Percentiles rank a stretch among this genome's conserved stretches.
Conservation (phyloP, 176 grass and related monocot genomes). For the Aegilops tauschii region DNA sequence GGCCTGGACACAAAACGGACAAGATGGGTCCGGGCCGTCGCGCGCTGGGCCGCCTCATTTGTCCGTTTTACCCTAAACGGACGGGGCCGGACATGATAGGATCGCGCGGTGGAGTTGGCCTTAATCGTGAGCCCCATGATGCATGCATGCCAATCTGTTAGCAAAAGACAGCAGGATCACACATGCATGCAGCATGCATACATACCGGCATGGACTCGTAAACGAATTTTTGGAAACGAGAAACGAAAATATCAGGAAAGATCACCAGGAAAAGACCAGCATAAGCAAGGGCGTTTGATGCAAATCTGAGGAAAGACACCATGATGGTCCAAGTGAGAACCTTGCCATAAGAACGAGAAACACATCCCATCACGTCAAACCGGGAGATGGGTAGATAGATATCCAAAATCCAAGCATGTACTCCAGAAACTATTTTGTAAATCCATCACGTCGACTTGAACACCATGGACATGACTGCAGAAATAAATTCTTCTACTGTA, state of each 20-base stretch:
- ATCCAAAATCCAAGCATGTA: not conserved
- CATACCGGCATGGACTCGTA: no score
- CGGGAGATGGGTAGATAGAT: not conserved
- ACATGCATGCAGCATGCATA: not conserved
- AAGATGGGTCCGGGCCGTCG: no score
- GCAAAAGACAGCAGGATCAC: not conserved
- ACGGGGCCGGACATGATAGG: no score
- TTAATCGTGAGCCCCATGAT: not conserved
- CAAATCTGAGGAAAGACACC: not conserved
- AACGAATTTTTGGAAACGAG: no score
- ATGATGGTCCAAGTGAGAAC: not conserved
- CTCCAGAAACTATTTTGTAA: slow-evolving; percentile 9
- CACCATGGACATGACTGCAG: not conserved
- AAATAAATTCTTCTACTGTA: not conserved
- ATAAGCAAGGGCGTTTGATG: no score
- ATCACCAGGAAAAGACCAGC: no score
- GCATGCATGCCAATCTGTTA: not conserved
- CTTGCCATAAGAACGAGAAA: not conserved
- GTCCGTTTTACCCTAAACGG: no score
- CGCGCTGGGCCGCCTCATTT: no score
- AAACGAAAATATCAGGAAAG: no score
- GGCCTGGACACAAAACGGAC: no score
- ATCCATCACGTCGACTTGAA: slow-evolving; percentile 14
- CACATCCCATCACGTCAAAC: not conserved
- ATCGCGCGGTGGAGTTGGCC: no score